phyloP scores from a whole-genome alignment of 1,284 basidiomycete genomes.

The Somion occarium region DNA sequence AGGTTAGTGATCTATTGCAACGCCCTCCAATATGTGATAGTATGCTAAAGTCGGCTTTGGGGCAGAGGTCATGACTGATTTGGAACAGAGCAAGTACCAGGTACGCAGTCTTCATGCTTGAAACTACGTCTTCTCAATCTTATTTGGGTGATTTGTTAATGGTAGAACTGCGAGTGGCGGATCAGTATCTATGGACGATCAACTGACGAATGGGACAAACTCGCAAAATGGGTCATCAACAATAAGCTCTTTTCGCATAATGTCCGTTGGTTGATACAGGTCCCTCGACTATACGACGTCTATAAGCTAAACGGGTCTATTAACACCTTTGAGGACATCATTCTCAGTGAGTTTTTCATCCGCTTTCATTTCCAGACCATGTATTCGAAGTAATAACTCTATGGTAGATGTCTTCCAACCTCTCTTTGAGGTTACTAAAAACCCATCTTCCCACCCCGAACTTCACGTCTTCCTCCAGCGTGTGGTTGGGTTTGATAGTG shows the following conservation, averaged over 20 bases:
- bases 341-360: slow-evolving; percentile 69
- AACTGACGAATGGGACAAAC: slow-evolving; percentile 92
- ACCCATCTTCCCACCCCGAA: slow-evolving; percentile 89
- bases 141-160: not conserved
- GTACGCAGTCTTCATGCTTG: slow-evolving; percentile 31
- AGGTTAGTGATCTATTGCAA: slow-evolving; percentile 42
- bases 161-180: slow-evolving; percentile 90
- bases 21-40: no score
- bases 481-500: slow-evolving; percentile 94
- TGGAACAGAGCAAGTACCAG: slow-evolving; percentile 99
- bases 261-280: slow-evolving; percentile 96
- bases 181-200: slow-evolving; percentile 91
- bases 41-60: not conserved
- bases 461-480: slow-evolving; percentile 95
- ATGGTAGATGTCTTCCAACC: slow-evolving; percentile 85
- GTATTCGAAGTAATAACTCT: not conserved
- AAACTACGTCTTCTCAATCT: not conserved
- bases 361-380: not conserved
- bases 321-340: slow-evolving; percentile 87
- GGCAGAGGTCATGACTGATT: slow-evolving; percentile 90
- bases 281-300: slow-evolving; percentile 93
- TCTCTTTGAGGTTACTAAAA: slow-evolving; percentile 93
- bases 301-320: slow-evolving; percentile 91
- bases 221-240: slow-evolving; percentile 95
- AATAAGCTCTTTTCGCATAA: slow-evolving; percentile 96